A percentile compares a stretch with the other conserved stretches of the same genome.
phyloP scores from a whole-genome alignment of 441 rosid species.

The Adansonia grandidieri region DNA sequence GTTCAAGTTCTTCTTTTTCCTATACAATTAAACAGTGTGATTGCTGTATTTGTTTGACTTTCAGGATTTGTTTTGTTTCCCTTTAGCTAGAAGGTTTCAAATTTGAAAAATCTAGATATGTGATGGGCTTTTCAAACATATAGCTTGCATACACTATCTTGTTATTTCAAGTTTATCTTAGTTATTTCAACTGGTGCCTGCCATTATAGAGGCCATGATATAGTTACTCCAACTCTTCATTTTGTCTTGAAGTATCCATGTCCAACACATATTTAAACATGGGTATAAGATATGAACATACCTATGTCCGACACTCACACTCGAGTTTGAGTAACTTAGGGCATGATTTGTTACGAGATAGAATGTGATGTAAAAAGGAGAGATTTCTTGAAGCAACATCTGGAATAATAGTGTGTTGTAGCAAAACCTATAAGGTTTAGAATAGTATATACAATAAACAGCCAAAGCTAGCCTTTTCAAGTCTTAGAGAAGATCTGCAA shows the following conservation, averaged over 20 bases:
- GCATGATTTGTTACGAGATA: slow-evolving; percentile 3
- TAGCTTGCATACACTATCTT: background rate
- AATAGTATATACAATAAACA: background rate
- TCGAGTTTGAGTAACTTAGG: background rate
- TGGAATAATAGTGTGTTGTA: background rate
- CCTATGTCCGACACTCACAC: no score
- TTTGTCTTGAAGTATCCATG: no score
- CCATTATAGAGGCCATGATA: background rate
- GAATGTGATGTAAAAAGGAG: background rate
- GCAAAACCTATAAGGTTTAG: background rate
- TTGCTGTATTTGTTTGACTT: background rate
- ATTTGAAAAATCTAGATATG: background rate
- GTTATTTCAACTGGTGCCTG: background rate
- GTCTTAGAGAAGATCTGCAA: background rate
- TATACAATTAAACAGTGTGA: background rate
- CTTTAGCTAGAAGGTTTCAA: background rate
- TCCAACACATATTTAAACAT: no score
- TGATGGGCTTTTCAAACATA: background rate
- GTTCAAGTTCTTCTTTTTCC: background rate
- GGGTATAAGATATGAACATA: no score
- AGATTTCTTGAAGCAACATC: background rate
- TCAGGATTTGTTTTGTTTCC: background rate
- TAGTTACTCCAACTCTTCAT: no score
- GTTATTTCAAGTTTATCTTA: background rate
- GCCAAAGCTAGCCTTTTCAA: background rate